Evolutionary conservation across 2,329 filamentous ascomycete species (phyloP), one percentile per base, ranked within the genome.

Genomic region (Ceratocystis alfenasii): DNA sequence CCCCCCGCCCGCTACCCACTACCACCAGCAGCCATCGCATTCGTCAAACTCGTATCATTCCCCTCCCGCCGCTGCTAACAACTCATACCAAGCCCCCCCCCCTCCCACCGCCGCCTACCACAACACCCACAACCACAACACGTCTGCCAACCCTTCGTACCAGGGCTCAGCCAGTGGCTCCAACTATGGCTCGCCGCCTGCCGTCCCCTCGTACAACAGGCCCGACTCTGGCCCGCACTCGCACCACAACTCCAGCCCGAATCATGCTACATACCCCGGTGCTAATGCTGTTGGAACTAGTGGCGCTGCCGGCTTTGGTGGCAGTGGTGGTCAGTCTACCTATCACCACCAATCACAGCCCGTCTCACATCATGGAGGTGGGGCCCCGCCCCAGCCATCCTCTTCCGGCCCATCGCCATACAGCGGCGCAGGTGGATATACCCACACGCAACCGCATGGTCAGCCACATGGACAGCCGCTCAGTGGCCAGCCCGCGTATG

Each of bases 31-130:
- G 50, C 65, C 67, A 8, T 30, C 64, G 48, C 64, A 64, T 36
- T 53, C 67, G 45, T 66, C 66, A 46, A 67, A 66, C 53, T 76
- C 74, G 4, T 77, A 77, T 68, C 72, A 76, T 20, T 75, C 76
- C 8, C 71, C 74, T 10, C 53, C 64, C 17, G 33, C 64, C 17
- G 45, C 60, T 22, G 45, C 65, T 20, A 57, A 36, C 33, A 48
- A 25, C 10, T 63, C 61, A 50, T 63, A 64, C 33, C 62, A 67
- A n/a, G 61, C 60, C 20, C 63, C 63, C 8, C 33, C 65, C 10
- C 63, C 63, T 20, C 4, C 65, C 8, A 36, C 8, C 41, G 25
- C 44, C 30, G 65, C 66, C 33, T 66, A 66, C 45, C 65, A 68
- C 44, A 41, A 15, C 36, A 41, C 36, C 36, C 36, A 41, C 10